These are phyloP conservation scores for Globisporangium perplexum DNA, from an alignment of 352 stramenopile species.

Conservation along the genomic window DNA sequence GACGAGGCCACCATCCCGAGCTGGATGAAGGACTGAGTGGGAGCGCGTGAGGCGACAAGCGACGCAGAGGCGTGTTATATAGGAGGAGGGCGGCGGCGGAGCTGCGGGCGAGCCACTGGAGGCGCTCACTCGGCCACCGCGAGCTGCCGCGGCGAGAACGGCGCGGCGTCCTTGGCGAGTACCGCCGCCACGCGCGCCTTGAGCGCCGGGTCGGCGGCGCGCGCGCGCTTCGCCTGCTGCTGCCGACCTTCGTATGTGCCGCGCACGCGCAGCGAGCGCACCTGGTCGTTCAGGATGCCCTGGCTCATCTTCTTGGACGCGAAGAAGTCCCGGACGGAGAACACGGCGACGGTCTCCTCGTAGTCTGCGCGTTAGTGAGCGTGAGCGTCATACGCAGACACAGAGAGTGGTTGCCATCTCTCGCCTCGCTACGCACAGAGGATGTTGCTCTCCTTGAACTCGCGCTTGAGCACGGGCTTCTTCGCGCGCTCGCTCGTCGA, in stretches of 20 bases:
- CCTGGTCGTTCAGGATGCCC: constrained; percentile 70
- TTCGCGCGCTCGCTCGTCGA: constrained; percentile 13
- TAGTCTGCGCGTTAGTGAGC: constrained; percentile 49
- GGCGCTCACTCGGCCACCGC: constrained; percentile 1
- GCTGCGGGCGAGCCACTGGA: background rate
- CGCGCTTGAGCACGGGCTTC: constrained; percentile 67
- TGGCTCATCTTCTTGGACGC: constrained; percentile 65
- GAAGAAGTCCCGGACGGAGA: constrained; percentile 72
- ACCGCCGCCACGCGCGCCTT: constrained; percentile 39
- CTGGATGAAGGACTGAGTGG: constrained; percentile 36
- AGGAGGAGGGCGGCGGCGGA: background rate
- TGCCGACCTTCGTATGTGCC: constrained; percentile 25
- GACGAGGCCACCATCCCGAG: constrained; percentile 22
- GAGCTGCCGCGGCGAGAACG: constrained; percentile 22
- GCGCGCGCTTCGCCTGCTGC: constrained; percentile 25
- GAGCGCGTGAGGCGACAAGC: background rate
- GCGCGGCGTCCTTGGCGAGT: constrained; percentile 15
- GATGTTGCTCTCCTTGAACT: constrained; percentile 76
- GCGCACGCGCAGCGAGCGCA: constrained; percentile 47
- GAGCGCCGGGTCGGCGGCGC: constrained; percentile 15
- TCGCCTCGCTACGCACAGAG: constrained; percentile 33
- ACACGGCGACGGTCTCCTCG: constrained; percentile 72
- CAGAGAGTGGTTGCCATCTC: constrained; percentile 24
- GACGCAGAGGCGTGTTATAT: background rate
- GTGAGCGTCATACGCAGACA: constrained; percentile 2